Conservation (phyloP, 805 yeast genomes). For the Candida tallmaniae region DNA sequence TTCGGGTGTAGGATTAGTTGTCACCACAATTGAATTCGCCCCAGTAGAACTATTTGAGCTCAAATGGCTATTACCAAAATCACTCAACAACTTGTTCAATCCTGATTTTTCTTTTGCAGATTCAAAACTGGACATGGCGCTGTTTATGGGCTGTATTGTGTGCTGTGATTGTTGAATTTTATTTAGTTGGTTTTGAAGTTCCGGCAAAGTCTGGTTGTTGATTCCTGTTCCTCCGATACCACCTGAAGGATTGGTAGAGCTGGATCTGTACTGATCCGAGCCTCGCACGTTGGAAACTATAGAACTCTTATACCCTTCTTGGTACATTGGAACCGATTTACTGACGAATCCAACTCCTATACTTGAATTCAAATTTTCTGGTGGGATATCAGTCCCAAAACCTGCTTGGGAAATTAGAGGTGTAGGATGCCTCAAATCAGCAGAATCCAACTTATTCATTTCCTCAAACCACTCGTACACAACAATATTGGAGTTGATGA, state of each 20-base stretch:
- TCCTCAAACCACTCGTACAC: conserved; percentile 14
- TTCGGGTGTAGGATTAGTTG: conserved; percentile 12
- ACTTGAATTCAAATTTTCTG: not conserved
- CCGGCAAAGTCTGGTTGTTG: not conserved
- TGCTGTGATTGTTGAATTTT: conserved; percentile 10
- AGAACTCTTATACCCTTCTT: not conserved
- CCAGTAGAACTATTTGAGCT: conserved; percentile 13
- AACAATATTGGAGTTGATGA: conserved; percentile 10
- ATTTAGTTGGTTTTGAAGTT: conserved; percentile 10
- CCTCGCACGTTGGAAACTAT: conserved; percentile 2
- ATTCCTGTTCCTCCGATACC: not conserved
- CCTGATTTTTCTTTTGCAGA: conserved; percentile 10
- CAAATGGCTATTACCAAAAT: conserved; percentile 13
- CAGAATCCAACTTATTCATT: conserved; percentile 6
- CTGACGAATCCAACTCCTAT: not conserved
- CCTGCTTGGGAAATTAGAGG: conserved; percentile 1
- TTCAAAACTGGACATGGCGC: conserved; percentile 4
- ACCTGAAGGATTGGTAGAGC: not conserved
- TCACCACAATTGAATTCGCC: conserved; percentile 10
- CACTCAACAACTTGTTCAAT: conserved; percentile 11
- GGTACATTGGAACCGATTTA: conserved; percentile 1
- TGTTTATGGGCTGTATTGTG: conserved; percentile 4
- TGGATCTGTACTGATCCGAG: not conserved
- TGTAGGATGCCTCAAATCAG: conserved; percentile 3
- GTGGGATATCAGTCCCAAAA: not conserved